A percentile compares a stretch with the other conserved stretches of the same genome.
These are phyloP conservation scores for Saccharum officinarum DNA, from an alignment of 176 grass and related monocot species.

Conservation along the genomic window DNA sequence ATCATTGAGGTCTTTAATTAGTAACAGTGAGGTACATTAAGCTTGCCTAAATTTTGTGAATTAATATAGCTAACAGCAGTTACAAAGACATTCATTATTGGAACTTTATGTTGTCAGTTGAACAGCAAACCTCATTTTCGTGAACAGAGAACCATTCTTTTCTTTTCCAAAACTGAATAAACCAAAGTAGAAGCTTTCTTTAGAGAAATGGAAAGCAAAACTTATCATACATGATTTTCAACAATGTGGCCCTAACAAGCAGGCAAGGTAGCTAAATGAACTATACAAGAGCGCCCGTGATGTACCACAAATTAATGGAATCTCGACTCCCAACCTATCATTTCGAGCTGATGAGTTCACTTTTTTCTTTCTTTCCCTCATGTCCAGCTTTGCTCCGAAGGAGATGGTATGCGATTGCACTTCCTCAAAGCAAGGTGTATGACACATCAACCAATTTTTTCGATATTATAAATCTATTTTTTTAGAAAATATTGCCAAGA, in stretches of 20 bases:
- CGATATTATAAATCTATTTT: background rate
- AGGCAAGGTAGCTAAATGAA: conserved; percentile 23
- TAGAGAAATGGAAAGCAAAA: conserved; percentile 4
- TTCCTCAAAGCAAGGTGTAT: conserved; percentile 3
- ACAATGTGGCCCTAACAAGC: conserved; percentile 17
- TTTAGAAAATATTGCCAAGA: background rate
- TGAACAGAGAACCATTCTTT: background rate
- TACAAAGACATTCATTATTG: background rate
- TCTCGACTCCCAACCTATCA: conserved; percentile 35
- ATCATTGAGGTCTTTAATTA: background rate
- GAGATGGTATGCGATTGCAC: conserved; percentile 12
- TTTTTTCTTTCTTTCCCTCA: conserved; percentile 25
- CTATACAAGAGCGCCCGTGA: conserved; percentile 19
- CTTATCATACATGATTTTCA: conserved; percentile 18
- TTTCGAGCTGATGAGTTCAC: conserved; percentile 30
- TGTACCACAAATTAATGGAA: conserved; percentile 12
- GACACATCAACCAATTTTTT: background rate
- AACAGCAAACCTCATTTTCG: conserved; percentile 14
- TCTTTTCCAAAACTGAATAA: background rate
- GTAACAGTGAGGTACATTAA: background rate
- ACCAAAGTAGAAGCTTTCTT: conserved; percentile 21
- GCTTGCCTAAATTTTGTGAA: background rate
- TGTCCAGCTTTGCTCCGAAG: conserved; percentile 36
- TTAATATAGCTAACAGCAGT: background rate
- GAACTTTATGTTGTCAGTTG: background rate